Evolutionary conservation across 495 filamentous ascomycete genomes (phyloP).

Genomic region (Trichocladium uniseriatum): DNA sequence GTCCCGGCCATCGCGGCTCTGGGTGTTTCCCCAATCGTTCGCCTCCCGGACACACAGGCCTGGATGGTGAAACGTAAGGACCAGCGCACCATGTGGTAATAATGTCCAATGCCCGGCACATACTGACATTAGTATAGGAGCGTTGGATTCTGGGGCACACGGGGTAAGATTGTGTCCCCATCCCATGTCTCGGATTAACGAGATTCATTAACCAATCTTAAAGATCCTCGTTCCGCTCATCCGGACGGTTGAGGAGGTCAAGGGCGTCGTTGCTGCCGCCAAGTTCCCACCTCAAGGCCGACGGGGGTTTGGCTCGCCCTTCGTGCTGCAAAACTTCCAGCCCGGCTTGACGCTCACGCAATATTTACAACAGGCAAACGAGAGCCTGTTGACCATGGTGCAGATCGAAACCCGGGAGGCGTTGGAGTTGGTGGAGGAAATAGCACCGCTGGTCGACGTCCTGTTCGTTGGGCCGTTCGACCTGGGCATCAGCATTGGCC

Average conservation of each 20-base stretch:
- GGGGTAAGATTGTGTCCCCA: constrained; percentile 33
- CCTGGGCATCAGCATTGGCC: constrained; percentile 64
- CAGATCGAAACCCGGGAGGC: constrained; percentile 78
- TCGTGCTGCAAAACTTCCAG: constrained; percentile 54
- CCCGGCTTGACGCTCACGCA: constrained; percentile 45
- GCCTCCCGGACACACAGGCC: constrained; percentile 54
- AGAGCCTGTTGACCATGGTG: constrained; percentile 58
- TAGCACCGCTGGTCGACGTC: constrained; percentile 65
- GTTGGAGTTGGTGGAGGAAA: constrained; percentile 58
- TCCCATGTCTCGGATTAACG: neutral
- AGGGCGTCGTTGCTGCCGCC: constrained; percentile 46
- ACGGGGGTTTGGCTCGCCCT: constrained; percentile 60
- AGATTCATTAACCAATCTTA: constrained; percentile 9
- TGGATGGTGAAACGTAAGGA: constrained; percentile 63
- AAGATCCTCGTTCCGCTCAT: constrained; percentile 56
- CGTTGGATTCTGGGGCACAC: constrained; percentile 59
- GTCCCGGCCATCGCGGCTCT: constrained; percentile 61
- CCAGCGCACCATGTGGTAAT: neutral
- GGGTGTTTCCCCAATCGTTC: constrained; percentile 58
- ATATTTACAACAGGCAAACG: constrained; percentile 69
- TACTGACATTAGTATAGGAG: constrained; percentile 33
- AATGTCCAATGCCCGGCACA: neutral
- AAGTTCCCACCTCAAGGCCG: constrained; percentile 59
- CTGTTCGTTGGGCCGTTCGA: constrained; percentile 76
- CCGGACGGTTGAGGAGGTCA: constrained; percentile 54